phyloP scores from a whole-genome alignment of 169 alveolate species.

The Cryptosporidium muris region DNA sequence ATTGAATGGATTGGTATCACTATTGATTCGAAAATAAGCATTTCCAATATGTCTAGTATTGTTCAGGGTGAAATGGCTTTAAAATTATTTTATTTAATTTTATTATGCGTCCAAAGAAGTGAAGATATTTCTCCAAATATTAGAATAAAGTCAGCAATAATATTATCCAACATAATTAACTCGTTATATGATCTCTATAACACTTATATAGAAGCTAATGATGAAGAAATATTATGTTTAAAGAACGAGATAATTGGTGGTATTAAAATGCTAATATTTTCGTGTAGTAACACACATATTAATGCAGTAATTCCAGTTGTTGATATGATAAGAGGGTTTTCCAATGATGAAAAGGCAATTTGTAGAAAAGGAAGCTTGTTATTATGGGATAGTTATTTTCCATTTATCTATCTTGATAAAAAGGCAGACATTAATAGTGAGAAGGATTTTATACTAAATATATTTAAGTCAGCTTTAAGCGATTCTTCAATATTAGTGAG shows the following conservation, averaged over 20 bases:
- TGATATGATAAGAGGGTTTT: constrained; percentile 1
- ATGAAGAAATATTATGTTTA: not conserved
- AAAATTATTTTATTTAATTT: constrained; percentile 20
- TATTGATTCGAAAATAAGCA: not conserved
- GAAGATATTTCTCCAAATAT: constrained; percentile 54
- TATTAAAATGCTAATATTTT: not conserved
- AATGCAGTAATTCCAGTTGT: constrained; percentile 31
- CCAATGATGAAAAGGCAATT: constrained; percentile 60
- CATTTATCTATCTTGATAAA: not conserved
- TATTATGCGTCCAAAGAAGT: constrained; percentile 24
- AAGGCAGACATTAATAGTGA: not conserved
- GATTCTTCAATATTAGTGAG: constrained; percentile 57
- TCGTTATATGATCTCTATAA: constrained; percentile 30
- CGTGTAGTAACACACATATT: not conserved
- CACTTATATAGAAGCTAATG: not conserved
- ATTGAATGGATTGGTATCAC: constrained; percentile 68
- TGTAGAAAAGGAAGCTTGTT: constrained; percentile 57
- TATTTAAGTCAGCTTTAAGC: constrained; percentile 37
- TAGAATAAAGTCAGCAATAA: constrained; percentile 27
- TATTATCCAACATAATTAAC: constrained; percentile 6
- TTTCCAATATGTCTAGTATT: not conserved
- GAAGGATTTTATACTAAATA: not conserved
- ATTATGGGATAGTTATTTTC: constrained; percentile 39
- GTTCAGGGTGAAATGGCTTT: constrained; percentile 58
- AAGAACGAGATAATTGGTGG: not conserved